A percentile compares a stretch with the other conserved stretches of the same genome.
Conservation (phyloP, 306 rosid species). For the Elaeagnus macrophylla region DNA sequence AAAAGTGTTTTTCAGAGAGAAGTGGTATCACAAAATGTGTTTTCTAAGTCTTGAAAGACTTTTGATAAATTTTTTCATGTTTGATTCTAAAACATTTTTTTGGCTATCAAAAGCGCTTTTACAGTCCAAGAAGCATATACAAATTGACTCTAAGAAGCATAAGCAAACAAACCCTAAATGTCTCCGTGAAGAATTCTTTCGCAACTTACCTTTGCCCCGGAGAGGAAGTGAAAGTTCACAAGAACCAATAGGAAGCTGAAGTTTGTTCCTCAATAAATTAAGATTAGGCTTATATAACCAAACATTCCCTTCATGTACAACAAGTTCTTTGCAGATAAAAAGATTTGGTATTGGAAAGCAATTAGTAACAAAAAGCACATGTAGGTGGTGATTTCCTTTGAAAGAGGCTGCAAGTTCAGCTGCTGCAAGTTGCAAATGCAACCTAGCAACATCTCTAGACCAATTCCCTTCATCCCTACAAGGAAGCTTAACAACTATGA, state of each 20-base stretch:
- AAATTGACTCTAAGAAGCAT: not conserved
- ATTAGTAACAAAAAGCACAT: constrained; percentile 55
- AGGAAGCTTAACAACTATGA: constrained; percentile 78
- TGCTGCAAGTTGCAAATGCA: constrained; percentile 85
- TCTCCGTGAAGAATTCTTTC: not conserved
- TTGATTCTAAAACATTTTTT: too few relatives aligned
- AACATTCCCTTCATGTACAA: constrained; percentile 46
- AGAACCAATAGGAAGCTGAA: constrained; percentile 78
- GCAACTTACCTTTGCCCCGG: constrained; percentile 59
- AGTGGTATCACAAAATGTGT: too few relatives aligned
- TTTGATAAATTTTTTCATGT: too few relatives aligned
- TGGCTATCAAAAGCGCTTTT: too few relatives aligned
- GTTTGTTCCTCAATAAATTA: constrained; percentile 51
- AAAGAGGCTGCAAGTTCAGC: constrained; percentile 72
- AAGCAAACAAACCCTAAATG: not conserved
- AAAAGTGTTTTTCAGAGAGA: too few relatives aligned
- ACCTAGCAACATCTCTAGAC: constrained; percentile 86
- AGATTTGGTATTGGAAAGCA: constrained; percentile 79
- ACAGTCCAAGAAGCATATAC: not conserved
- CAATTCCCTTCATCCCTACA: constrained; percentile 60
- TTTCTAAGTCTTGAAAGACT: too few relatives aligned
- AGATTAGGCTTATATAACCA: constrained; percentile 82
- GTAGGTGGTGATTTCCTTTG: constrained; percentile 56
- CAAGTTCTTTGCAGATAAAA: constrained; percentile 62
- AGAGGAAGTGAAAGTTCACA: constrained; percentile 91